phyloP scores from a whole-genome alignment of 768 basidiomycete genomes.

The Russula sp. region DNA sequence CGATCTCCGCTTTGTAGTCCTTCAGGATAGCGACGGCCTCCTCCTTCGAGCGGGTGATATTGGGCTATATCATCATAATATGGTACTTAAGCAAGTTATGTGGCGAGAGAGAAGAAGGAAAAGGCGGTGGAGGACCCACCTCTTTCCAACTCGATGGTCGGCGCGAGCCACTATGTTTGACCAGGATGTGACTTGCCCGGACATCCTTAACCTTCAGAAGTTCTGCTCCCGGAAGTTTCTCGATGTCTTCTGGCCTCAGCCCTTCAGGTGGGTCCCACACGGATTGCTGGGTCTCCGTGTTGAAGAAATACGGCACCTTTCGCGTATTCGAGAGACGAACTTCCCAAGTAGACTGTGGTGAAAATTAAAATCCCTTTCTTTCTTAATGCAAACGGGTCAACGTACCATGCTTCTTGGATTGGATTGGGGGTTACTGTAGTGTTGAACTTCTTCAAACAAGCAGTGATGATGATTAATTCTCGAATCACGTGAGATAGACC shows the following conservation, averaged over 20 bases:
- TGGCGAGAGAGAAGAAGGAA: constrained; percentile 7
- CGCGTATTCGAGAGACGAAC: constrained; percentile 80
- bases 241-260: constrained; percentile 59
- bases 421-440: not conserved
- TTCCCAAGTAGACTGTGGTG: constrained; percentile 57
- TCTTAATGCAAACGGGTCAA: not conserved
- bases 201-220: constrained; percentile 59
- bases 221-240: constrained; percentile 64
- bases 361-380: not conserved
- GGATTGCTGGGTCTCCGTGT: constrained; percentile 64
- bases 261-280: constrained; percentile 73
- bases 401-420: constrained; percentile 18
- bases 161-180: constrained; percentile 83
- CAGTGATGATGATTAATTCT: too few species aligned
- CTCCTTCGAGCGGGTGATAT: constrained; percentile 83
- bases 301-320: constrained; percentile 85
- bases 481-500: too few species aligned
- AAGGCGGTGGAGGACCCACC: constrained; percentile 43
- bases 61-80: constrained; percentile 41
- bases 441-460: too few species aligned
- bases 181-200: constrained; percentile 90
- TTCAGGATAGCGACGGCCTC: constrained; percentile 83
- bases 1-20: constrained; percentile 60
- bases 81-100: not conserved
- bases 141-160: constrained; percentile 84